These are phyloP conservation scores for Umbilicus rupestris DNA, from an alignment of 164 flowering plant genomes.

Conservation along the genomic window DNA sequence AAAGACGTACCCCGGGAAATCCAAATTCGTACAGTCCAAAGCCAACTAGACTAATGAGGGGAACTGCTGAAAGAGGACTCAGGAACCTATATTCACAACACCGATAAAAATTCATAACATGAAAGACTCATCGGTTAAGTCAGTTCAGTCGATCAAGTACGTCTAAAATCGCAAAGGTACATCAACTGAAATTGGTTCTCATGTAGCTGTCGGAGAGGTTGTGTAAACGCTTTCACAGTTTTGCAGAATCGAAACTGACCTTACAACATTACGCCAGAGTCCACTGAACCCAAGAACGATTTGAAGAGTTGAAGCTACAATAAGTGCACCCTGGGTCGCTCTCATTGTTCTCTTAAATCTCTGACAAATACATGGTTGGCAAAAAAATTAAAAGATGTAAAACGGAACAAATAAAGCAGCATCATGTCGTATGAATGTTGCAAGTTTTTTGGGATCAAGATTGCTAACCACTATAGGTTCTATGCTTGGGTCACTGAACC, in stretches of 20 bases:
- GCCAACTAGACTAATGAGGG: constrained; percentile 76
- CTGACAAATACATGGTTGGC: not conserved
- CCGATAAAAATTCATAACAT: not conserved
- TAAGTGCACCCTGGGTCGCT: constrained; percentile 9
- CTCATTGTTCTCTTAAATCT: constrained; percentile 10
- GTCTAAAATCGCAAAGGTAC: not conserved
- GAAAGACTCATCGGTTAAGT: not conserved
- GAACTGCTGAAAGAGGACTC: constrained; percentile 85
- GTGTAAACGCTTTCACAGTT: not conserved
- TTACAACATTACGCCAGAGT: constrained; percentile 7
- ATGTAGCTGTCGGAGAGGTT: not conserved
- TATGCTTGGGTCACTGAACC: constrained; percentile 1
- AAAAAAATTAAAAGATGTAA: not conserved
- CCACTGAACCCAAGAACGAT: constrained; percentile 11
- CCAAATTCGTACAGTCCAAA: constrained; percentile 89
- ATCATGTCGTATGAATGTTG: not conserved
- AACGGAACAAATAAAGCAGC: not conserved
- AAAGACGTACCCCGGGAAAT: constrained; percentile 77
- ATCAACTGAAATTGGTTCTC: too few species aligned
- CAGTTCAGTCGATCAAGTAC: not conserved
- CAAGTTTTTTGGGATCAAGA: not conserved
- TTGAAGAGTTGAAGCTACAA: constrained; percentile 9
- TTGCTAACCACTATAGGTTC: constrained; percentile 5
- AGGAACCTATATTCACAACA: constrained; percentile 39
- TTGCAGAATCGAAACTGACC: constrained; percentile 1